Conservation (phyloP, 805 yeast genomes). For the Candida quercuum region DNA sequence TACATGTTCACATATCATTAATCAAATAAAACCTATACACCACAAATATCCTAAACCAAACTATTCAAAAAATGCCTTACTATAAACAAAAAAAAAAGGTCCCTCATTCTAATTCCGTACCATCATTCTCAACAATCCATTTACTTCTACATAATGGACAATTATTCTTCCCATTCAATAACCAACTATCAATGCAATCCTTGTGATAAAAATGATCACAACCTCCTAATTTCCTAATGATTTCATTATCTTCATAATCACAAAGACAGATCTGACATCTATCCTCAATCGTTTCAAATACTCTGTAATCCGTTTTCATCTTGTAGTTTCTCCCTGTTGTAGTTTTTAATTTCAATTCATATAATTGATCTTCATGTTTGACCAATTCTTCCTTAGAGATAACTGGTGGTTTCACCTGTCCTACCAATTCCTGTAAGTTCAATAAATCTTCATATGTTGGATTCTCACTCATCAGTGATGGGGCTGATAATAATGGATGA, state of each 20-base stretch:
- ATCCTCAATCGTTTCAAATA: constrained; percentile 1
- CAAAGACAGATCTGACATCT: constrained; percentile 48
- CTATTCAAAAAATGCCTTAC: not conserved
- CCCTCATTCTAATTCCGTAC: not conserved
- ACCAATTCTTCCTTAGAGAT: constrained; percentile 37
- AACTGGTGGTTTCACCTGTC: constrained; percentile 38
- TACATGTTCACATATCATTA: too few relatives aligned
- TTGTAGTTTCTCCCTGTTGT: constrained; percentile 1
- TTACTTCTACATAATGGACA: constrained; percentile 54
- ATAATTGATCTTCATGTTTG: constrained; percentile 31
- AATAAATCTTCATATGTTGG: constrained; percentile 48
- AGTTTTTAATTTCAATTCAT: constrained; percentile 13
- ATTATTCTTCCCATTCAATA: constrained; percentile 44
- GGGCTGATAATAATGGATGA: constrained; percentile 45
- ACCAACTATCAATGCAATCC: constrained; percentile 56
- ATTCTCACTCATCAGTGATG: constrained; percentile 39
- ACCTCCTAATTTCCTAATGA: constrained; percentile 35
- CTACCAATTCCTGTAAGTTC: constrained; percentile 42
- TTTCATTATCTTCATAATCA: constrained; percentile 41
- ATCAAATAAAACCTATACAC: not conserved
- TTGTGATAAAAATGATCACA: constrained; percentile 52
- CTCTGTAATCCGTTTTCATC: not conserved
- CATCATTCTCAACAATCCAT: constrained; percentile 22
- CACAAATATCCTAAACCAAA: not conserved
- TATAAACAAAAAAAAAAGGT: too few relatives aligned